phyloP scores from a whole-genome alignment of 352 stramenopile genomes.

The Phytophthora pisi region DNA sequence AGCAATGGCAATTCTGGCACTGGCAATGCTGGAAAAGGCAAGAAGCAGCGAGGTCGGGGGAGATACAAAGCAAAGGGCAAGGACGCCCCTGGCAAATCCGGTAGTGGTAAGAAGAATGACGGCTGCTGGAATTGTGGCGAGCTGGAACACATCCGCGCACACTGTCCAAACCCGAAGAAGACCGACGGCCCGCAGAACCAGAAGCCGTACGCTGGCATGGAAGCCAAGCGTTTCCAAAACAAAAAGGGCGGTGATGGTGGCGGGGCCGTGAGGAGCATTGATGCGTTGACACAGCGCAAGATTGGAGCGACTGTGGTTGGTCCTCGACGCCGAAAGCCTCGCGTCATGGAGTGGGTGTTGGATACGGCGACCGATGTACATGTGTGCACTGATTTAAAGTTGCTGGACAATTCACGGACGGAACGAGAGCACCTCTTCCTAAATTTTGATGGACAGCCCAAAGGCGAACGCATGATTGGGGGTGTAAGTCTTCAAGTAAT shows the following conservation, averaged over 20 bases:
- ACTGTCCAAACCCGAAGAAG: not conserved
- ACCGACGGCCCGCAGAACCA: not conserved
- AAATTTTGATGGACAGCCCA: not conserved
- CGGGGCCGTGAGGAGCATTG: not conserved
- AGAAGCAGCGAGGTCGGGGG: not conserved
- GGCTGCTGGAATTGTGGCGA: not conserved
- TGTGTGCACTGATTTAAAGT: not conserved
- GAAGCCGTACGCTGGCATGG: not conserved
- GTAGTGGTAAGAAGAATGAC: not conserved
- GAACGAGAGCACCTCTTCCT: not conserved
- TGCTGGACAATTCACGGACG: not conserved
- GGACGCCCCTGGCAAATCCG: not conserved
- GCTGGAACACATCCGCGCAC: not conserved
- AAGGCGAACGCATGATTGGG: not conserved
- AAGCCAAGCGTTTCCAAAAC: not conserved
- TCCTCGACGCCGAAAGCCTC: not conserved
- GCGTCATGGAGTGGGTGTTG: not conserved
- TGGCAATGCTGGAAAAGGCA: not conserved
- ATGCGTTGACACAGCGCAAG: slow-evolving; percentile 1
- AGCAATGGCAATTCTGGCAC: not conserved
- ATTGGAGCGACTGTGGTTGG: not conserved
- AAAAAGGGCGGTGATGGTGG: not conserved
- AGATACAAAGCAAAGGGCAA: not conserved
- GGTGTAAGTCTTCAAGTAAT: slow-evolving; percentile 1
- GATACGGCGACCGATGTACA: not conserved